A percentile compares a stretch with the other conserved stretches of the same genome.
These are phyloP conservation scores for Mycena venus DNA, from an alignment of 768 basidiomycete species.

Conservation along the genomic window DNA sequence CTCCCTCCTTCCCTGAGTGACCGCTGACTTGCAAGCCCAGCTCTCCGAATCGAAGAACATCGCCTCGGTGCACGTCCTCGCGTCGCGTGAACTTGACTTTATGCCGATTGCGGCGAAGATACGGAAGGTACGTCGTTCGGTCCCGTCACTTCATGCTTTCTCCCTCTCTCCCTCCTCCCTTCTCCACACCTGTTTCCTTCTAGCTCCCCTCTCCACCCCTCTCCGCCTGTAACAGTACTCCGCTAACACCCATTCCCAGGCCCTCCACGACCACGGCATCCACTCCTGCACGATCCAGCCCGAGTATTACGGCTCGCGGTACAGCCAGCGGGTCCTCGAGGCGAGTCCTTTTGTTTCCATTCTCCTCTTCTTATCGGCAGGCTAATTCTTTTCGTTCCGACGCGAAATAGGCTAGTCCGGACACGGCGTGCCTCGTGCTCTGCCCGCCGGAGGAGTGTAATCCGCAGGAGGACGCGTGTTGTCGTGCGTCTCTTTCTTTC, in stretches of 20 bases:
- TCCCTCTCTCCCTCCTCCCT: too few species aligned
- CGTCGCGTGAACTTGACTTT: conserved; percentile 86
- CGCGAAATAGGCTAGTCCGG: background rate
- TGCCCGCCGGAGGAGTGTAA: conserved; percentile 31
- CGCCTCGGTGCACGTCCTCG: conserved; percentile 94
- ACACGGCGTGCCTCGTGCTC: conserved; percentile 25
- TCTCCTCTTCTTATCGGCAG: background rate
- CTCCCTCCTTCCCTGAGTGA: too few species aligned
- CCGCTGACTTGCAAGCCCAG: background rate
- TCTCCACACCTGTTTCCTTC: too few species aligned
- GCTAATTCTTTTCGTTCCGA: too few species aligned
- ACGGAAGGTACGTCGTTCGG: conserved; percentile 56
- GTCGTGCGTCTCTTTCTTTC: conserved; percentile 18
- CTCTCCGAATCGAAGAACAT: conserved; percentile 95
- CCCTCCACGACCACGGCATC: conserved; percentile 91
- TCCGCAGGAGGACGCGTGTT: conserved; percentile 24
- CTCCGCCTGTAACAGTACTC: too few species aligned
- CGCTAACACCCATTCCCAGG: conserved; percentile 33
- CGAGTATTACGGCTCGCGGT: conserved; percentile 68
- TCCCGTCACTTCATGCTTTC: background rate
- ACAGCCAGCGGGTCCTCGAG: conserved; percentile 24
- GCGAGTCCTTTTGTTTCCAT: background rate
- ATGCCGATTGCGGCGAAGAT: conserved; percentile 92
- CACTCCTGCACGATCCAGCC: conserved; percentile 97
- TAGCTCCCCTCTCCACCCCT: too few species aligned